Evolutionary conservation across 2,329 filamentous ascomycete genomes (phyloP).

Genomic region (Sarocladium brachiariae): DNA sequence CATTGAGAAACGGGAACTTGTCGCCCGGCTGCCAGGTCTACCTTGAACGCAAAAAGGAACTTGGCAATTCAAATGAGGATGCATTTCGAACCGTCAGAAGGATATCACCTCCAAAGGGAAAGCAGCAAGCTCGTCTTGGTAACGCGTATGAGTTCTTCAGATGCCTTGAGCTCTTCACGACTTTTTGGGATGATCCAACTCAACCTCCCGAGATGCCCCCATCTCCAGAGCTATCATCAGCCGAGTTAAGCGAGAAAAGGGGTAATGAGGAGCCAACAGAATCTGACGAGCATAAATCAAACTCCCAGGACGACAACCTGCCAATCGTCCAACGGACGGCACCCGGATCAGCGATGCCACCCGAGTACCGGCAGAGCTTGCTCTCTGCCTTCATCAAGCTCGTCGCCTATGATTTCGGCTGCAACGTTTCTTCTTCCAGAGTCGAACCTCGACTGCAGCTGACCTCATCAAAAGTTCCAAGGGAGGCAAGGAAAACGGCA

Average conservation of each 20-base stretch:
- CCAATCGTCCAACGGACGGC: conserved; percentile 32
- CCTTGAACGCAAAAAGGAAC: conserved; percentile 50
- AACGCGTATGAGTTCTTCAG: conserved; percentile 62
- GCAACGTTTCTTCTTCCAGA: conserved; percentile 50
- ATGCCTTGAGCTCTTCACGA: conserved; percentile 51
- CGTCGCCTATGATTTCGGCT: conserved; percentile 59
- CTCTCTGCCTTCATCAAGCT: conserved; percentile 55
- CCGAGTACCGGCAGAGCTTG: conserved; percentile 51
- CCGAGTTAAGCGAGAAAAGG: conserved; percentile 13
- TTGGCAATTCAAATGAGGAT: conserved; percentile 47
- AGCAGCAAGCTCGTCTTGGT: conserved; percentile 47
- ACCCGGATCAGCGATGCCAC: conserved; percentile 48
- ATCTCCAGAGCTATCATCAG: conserved; percentile 23
- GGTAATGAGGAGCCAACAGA: conserved; percentile 10
- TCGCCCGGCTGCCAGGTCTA: conserved; percentile 54
- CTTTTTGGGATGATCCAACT: conserved; percentile 58
- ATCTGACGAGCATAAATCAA: conserved; percentile 11
- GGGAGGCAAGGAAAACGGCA: conserved; percentile 38
- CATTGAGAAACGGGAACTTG: conserved; percentile 44
- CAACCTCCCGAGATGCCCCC: conserved; percentile 23
- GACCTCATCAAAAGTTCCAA: conserved; percentile 23
- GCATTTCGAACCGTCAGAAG: conserved; percentile 57
- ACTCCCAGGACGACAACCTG: conserved; percentile 13
- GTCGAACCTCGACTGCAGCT: conserved; percentile 54
- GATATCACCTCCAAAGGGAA: conserved; percentile 46